Evolutionary conservation across 2,329 filamentous ascomycete genomes (phyloP).

Genomic region (Aspergillus sp.): DNA sequence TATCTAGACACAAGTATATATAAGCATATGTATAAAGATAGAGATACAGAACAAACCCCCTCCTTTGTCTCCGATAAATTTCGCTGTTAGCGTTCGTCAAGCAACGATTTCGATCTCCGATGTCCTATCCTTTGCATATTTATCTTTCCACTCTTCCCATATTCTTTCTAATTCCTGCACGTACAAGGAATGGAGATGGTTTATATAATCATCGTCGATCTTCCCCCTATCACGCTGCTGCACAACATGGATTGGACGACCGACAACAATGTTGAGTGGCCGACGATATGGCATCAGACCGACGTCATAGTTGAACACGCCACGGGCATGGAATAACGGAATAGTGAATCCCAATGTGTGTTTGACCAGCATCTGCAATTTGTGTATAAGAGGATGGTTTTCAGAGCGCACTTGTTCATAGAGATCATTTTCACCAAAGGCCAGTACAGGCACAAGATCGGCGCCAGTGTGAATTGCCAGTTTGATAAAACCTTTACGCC

Average conservation of each 20-base stretch:
- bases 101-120: conserved; percentile 49
- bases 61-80: neutral
- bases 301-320: conserved; percentile 97
- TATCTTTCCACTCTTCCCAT: conserved; percentile 51
- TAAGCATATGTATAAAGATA: no score
- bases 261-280: conserved; percentile 86
- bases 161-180: conserved; percentile 58
- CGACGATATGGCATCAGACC: conserved; percentile 91
- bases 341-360: conserved; percentile 88
- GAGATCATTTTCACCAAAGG: conserved; percentile 93
- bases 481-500: conserved; percentile 91
- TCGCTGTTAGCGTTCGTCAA: conserved; percentile 19
- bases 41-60: neutral
- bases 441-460: conserved; percentile 86
- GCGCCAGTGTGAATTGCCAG: conserved; percentile 89
- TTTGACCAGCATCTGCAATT: conserved; percentile 80
- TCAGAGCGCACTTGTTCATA: conserved; percentile 85
- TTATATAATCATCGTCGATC: conserved; percentile 73
- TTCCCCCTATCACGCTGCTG: conserved; percentile 57
- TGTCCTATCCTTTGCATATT: conserved; percentile 46
- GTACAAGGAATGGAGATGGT: conserved; percentile 77
- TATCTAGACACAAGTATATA: neutral
- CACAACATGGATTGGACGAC: conserved; percentile 72
- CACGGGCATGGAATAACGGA: conserved; percentile 83
- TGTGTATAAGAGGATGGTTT: conserved; percentile 76